Conservation (phyloP, 768 basidiomycete genomes). For the Russula ochroleuca region DNA sequence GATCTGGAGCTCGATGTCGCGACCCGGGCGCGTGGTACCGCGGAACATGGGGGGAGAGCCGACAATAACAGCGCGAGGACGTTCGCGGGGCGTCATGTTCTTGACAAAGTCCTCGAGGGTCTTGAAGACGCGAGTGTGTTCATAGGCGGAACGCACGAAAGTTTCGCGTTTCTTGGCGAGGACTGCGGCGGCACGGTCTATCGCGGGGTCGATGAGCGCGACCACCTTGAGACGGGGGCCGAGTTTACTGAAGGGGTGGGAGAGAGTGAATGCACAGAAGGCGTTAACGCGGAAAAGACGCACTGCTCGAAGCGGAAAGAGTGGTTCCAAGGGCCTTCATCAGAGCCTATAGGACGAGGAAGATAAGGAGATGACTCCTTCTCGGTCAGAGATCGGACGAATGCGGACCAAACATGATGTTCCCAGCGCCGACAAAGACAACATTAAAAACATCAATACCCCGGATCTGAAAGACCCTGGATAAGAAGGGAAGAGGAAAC, state of each 20-base stretch:
- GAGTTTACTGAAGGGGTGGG: constrained; percentile 61
- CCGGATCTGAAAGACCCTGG: constrained; percentile 47
- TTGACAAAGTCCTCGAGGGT: constrained; percentile 82
- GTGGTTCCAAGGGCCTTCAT: constrained; percentile 91
- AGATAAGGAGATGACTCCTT: constrained; percentile 10
- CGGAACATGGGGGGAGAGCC: constrained; percentile 94
- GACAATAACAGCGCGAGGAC: constrained; percentile 79
- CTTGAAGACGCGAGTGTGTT: constrained; percentile 79
- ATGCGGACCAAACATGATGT: constrained; percentile 90
- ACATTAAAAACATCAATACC: constrained; percentile 84
- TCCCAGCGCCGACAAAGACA: constrained; percentile 91
- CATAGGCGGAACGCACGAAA: constrained; percentile 91
- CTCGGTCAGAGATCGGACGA: constrained; percentile 9
- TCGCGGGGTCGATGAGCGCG: constrained; percentile 87
- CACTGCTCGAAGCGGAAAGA: constrained; percentile 88
- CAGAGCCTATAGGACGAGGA: constrained; percentile 51
- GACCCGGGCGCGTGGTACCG: constrained; percentile 66
- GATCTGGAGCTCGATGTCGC: constrained; percentile 85
- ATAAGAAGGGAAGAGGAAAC: constrained; percentile 2
- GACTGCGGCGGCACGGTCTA: constrained; percentile 72
- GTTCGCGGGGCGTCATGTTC: constrained; percentile 57
- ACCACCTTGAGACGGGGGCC: constrained; percentile 94
- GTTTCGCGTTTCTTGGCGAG: constrained; percentile 89
- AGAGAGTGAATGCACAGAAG: constrained; percentile 20
- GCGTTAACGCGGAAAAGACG: constrained; percentile 30